Conservation (phyloP, 805 yeast genomes). For the Suhomyces pyralidae region DNA sequence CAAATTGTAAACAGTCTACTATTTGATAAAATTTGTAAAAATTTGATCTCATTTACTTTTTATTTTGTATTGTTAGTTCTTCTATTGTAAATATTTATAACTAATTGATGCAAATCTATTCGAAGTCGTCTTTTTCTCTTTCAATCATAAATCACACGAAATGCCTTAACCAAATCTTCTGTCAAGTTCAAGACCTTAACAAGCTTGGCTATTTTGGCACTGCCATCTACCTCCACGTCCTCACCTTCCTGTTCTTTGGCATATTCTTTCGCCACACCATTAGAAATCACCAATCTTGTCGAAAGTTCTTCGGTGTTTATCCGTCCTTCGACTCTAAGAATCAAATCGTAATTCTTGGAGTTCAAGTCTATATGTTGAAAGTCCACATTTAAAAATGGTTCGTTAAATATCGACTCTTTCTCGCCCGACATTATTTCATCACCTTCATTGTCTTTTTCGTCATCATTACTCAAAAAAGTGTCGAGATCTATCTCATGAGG, state of each 20-base stretch:
- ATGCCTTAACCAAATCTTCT: constrained; percentile 28
- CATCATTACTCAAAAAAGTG: constrained; percentile 18
- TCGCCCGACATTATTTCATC: neutral
- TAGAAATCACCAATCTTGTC: constrained; percentile 25
- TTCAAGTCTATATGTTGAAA: constrained; percentile 23
- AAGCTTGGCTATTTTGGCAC: constrained; percentile 13
- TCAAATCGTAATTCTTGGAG: constrained; percentile 22
- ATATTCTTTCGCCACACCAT: constrained; percentile 19
- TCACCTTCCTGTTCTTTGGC: neutral
- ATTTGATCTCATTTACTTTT: neutral
- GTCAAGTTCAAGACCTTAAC: constrained; percentile 26
- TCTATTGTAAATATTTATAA: neutral
- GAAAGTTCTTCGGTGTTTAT: constrained; percentile 11
- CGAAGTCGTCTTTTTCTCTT: neutral
- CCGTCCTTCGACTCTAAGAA: constrained; percentile 17
- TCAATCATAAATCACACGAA: constrained; percentile 12
- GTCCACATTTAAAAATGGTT: constrained; percentile 12
- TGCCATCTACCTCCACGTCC: constrained; percentile 20
- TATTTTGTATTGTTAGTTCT: neutral
- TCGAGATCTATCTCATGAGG: constrained; percentile 20
- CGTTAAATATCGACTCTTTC: neutral
- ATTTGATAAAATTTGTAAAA: neutral
- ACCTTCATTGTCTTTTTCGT: neutral
- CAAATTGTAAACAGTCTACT: constrained; percentile 50
- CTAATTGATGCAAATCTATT: neutral